Evolutionary conservation across 768 basidiomycete genomes (phyloP).

Genomic region (Lactifluus subvellereus): DNA sequence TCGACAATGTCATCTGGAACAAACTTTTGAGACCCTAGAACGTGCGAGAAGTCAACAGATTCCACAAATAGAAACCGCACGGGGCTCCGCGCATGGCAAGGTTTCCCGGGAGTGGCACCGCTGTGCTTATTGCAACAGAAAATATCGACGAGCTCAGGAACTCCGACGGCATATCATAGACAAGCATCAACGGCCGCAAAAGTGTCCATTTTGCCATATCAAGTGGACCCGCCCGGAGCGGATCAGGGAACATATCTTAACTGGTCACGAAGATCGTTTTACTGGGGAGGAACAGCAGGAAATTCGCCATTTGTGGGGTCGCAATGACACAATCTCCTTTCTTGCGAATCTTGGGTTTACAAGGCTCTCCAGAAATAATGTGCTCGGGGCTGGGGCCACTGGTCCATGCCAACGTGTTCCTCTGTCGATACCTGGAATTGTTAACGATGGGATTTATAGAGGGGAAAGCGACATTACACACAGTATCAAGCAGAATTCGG

Average conservation of each 20-base stretch:
- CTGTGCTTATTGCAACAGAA: not conserved
- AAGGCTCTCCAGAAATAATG: not conserved
- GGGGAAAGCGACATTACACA: too few species aligned
- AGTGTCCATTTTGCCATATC: conserved; percentile 1
- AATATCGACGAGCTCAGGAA: not conserved
- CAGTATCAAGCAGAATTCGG: not conserved
- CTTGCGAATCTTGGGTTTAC: not conserved
- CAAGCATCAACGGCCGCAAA: not conserved
- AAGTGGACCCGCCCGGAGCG: conserved; percentile 2
- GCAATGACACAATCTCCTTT: not conserved
- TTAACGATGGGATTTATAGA: not conserved
- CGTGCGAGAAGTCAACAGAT: not conserved
- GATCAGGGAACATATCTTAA: not conserved
- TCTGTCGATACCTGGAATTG: not conserved
- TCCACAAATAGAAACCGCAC: not conserved
- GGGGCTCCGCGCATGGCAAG: not conserved
- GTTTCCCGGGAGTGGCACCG: not conserved
- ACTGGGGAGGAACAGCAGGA: not conserved
- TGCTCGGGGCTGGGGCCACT: not conserved
- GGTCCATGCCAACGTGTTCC: not conserved
- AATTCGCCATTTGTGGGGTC: not conserved
- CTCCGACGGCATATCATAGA: not conserved
- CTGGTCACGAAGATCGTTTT: not conserved
- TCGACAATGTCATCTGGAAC: not conserved
- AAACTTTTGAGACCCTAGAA: not conserved